These are phyloP conservation scores for Xylariaceae sp. DNA, from an alignment of 2,329 filamentous ascomycete species.

Conservation along the genomic window DNA sequence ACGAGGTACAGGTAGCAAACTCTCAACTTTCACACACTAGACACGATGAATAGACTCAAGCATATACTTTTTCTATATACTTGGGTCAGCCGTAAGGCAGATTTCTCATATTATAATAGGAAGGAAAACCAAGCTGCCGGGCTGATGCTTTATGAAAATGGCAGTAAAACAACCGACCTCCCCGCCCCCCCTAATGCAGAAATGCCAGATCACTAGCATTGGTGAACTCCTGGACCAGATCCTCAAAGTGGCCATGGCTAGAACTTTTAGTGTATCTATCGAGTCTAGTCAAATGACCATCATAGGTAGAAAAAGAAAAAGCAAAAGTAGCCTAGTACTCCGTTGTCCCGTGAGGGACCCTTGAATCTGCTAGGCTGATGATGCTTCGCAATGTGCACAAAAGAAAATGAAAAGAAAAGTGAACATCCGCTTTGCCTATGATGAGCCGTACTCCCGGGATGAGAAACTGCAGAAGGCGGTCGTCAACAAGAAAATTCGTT, in stretches of 20 bases:
- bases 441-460: too few species aligned
- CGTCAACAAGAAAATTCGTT: too few species aligned
- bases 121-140: neutral
- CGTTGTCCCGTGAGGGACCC: too few species aligned
- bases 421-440: too few species aligned
- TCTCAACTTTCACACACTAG: neutral
- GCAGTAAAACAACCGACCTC: neutral
- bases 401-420: too few species aligned
- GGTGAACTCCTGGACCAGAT: conserved; percentile 11
- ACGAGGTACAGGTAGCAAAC: too few species aligned
- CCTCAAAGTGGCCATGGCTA: conserved; percentile 1
- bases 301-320: neutral
- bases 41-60: neutral
- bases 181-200: conserved; percentile 6
- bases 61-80: conserved; percentile 10
- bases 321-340: too few species aligned
- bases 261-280: neutral
- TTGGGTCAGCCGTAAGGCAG: conserved; percentile 3
- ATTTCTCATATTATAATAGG: conserved; percentile 10
- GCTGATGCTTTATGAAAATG: neutral
- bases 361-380: too few species aligned
- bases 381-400: too few species aligned
- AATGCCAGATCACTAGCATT: conserved; percentile 1
- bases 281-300: neutral
- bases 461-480: too few species aligned